Evolutionary conservation across 1,284 basidiomycete species (phyloP), one percentile per base, ranked within the genome.

Genomic region (Sanghuangporus weigelae): DNA sequence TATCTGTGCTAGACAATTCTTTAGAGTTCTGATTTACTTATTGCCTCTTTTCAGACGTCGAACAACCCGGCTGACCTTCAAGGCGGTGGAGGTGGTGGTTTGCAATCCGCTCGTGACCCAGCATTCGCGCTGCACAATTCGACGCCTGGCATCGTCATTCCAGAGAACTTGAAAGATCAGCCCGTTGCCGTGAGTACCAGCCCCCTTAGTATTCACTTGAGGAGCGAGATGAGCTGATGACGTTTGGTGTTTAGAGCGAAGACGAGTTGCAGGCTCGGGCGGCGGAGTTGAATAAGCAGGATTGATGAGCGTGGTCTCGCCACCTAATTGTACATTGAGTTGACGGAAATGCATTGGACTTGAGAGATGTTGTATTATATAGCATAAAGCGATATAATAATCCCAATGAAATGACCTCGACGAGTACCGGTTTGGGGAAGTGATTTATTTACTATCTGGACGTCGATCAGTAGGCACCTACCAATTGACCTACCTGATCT

Each of bases 41-140:
- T 26, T 35, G 7, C 8, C 4, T 50, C 23, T 23, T 40, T 39
- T 16, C 42, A 66, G 65, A 66, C 56, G 36, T 57, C 65, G 46
- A 66, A 66, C 39, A 38, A 66, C 55, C 65, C 65, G 3, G 61
- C 57, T 16, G 65, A 66, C 53, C 54, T 66, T 6, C 49, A 51
- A 53, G 23, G 19, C 57, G 19, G 12, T 11, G 57, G 26, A 35
- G 48, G 36, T 11, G 48, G 36, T 11, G 64, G 56, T n/a, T 42
- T 62, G 26, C n/a, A 38, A 12, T 19, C 23, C 7, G 63, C 57
- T 14, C 57, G 51, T 0, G 57, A 58, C 44, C 48, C 64, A 3
- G 64, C 60, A 16, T 53, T 48, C 12, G 42, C 39, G n/a, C 56
- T 59, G n/a, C 60, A 59, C 39, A 53, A 35, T 38, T 50, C 61